Percentiles rank a stretch among this genome's conserved stretches.
Evolutionary conservation across 1,284 basidiomycete genomes (phyloP).

Genomic region (Polyporus tsugae): DNA sequence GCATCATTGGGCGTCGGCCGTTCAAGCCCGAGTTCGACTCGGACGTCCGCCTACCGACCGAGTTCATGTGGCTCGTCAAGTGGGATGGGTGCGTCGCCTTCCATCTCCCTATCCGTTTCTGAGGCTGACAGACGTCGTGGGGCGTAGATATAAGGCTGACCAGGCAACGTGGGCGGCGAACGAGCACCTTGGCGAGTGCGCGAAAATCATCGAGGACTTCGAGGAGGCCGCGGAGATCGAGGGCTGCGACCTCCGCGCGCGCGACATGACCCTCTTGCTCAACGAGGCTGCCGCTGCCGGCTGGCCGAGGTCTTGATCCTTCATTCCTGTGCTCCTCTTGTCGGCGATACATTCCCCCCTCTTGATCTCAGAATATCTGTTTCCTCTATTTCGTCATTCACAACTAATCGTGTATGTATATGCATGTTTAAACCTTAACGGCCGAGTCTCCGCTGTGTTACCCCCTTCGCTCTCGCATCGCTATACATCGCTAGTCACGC

Average conservation of each 20-base stretch:
- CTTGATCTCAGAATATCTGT: conserved; percentile 1
- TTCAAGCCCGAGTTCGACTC: conserved; percentile 21
- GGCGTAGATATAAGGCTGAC: conserved; percentile 26
- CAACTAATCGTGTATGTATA: conserved; percentile 6
- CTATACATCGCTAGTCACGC: background rate
- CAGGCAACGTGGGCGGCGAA: conserved; percentile 28
- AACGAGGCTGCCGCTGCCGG: conserved; percentile 30
- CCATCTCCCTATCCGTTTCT: background rate
- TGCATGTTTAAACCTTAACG: background rate
- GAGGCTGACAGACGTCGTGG: background rate
- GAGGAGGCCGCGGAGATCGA: conserved; percentile 31
- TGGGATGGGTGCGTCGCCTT: conserved; percentile 29
- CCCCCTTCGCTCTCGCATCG: conserved; percentile 9
- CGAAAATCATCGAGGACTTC: conserved; percentile 30
- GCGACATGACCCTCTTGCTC: conserved; percentile 20
- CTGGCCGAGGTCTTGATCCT: conserved; percentile 5
- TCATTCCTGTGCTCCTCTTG: background rate
- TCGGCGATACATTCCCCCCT: background rate
- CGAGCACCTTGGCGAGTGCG: conserved; percentile 29
- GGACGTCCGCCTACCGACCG: conserved; percentile 11
- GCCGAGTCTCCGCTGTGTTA: background rate
- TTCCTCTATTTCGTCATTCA: background rate
- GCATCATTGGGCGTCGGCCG: conserved; percentile 32
- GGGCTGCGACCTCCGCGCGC: conserved; percentile 20
- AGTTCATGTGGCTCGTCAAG: conserved; percentile 32